A percentile compares a stretch with the other conserved stretches of the same genome.
Conservation (phyloP, 2,329 filamentous ascomycete genomes). For the Curvularia sp. region DNA sequence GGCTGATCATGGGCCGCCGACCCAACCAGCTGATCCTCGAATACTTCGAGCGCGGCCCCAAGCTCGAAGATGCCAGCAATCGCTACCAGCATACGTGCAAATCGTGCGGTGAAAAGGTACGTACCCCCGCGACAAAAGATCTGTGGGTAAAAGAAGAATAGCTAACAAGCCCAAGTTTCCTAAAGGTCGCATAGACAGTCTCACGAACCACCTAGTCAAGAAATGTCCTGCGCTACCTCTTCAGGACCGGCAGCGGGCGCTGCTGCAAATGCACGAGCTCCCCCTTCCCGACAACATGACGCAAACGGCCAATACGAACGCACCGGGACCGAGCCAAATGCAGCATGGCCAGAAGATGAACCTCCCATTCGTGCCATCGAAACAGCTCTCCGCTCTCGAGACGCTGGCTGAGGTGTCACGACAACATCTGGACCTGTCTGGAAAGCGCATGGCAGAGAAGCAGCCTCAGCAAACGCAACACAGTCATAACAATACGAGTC, state of each 20-base stretch:
- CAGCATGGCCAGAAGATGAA: slow-evolving; percentile 44
- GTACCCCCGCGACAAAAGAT: slow-evolving; percentile 24
- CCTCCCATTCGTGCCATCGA: slow-evolving; percentile 54
- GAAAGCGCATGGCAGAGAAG: slow-evolving; percentile 51
- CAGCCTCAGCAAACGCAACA: slow-evolving; percentile 34
- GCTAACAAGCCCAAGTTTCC: slow-evolving; percentile 65
- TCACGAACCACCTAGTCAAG: slow-evolving; percentile 82
- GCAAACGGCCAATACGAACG: slow-evolving; percentile 26
- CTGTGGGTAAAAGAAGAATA: slow-evolving; percentile 9
- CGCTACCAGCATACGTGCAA: slow-evolving; percentile 92
- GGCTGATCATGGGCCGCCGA: slow-evolving; percentile 73
- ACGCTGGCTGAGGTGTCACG: slow-evolving; percentile 88
- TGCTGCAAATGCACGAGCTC: slow-evolving; percentile 75
- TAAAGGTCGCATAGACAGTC: slow-evolving; percentile 84
- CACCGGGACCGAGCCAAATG: slow-evolving; percentile 25
- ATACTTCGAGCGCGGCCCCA: slow-evolving; percentile 86
- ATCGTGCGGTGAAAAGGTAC: slow-evolving; percentile 76
- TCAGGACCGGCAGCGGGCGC: slow-evolving; percentile 76
- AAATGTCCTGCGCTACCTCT: slow-evolving; percentile 82
- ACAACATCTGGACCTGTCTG: slow-evolving; percentile 67
- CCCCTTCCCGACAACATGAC: slow-evolving; percentile 53
- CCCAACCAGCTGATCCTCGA: slow-evolving; percentile 85
- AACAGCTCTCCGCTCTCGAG: slow-evolving; percentile 79
- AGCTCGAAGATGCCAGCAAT: slow-evolving; percentile 88
- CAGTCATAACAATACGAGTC: slow-evolving; percentile 20